These are phyloP conservation scores for Boehmeria nivea DNA, from an alignment of 306 rosid species.

Conservation along the genomic window DNA sequence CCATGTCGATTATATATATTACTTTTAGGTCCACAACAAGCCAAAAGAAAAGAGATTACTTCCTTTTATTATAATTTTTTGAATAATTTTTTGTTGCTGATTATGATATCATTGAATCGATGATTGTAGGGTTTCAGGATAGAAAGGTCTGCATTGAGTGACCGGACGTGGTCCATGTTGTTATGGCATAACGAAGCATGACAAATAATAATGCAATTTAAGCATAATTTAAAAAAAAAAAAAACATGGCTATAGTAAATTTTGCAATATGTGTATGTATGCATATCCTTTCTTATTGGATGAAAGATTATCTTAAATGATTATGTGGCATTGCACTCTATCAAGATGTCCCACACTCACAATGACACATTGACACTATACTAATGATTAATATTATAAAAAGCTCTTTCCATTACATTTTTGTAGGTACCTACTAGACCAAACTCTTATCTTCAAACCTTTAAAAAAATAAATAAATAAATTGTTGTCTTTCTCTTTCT, in stretches of 20 bases:
- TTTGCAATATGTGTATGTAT: background rate
- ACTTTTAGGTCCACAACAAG: background rate
- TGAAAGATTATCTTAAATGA: constrained; percentile 3
- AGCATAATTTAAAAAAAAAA: background rate
- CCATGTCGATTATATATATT: no score
- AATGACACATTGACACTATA: background rate
- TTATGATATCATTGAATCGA: background rate
- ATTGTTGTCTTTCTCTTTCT: no score
- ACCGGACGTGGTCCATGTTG: constrained; percentile 9
- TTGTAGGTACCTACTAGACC: background rate
- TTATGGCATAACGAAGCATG: constrained; percentile 1
- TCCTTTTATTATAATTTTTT: background rate
- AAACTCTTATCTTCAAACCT: constrained; percentile 12
- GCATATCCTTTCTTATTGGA: background rate
- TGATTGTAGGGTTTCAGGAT: constrained; percentile 8
- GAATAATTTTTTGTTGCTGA: background rate
- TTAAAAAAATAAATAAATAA: no score
- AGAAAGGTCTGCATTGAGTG: background rate
- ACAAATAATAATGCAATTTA: background rate
- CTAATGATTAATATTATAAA: background rate
- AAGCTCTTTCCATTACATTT: background rate
- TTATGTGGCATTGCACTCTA: constrained; percentile 7
- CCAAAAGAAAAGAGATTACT: background rate
- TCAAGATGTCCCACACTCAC: constrained; percentile 4
- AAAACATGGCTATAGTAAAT: background rate